phyloP scores from a whole-genome alignment of 2,329 filamentous ascomycete species.

The Talaromyces sp. region DNA sequence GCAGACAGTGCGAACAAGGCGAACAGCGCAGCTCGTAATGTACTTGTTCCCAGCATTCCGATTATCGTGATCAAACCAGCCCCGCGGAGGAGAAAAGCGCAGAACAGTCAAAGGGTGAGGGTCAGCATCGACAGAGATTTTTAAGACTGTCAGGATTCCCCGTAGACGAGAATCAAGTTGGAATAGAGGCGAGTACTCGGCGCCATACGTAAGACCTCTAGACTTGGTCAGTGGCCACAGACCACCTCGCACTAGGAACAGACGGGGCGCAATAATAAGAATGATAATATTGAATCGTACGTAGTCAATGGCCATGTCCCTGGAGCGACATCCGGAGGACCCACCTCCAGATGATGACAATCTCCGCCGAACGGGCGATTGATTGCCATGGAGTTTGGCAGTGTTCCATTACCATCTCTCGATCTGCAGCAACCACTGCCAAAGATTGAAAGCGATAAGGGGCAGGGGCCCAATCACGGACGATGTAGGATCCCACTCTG shows the following conservation, averaged over 20 bases:
- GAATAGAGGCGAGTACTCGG: not conserved
- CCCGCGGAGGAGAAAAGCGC: not conserved
- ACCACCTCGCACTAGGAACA: not conserved
- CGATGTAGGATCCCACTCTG: not conserved
- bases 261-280: not conserved
- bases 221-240: not conserved
- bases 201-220: not conserved
- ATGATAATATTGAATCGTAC: not conserved
- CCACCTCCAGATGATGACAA: not conserved
- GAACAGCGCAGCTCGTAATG: not conserved
- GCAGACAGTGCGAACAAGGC: not conserved
- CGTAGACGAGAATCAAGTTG: not conserved
- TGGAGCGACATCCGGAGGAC: not conserved
- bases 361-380: not conserved
- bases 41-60: not conserved
- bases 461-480: not conserved
- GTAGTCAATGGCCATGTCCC: not conserved
- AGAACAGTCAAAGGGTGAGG: not conserved
- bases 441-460: not conserved
- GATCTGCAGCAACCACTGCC: not conserved
- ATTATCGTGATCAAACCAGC: not conserved
- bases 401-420: not conserved
- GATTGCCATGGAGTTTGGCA: not conserved
- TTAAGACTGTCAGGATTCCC: not conserved
- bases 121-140: not conserved